Percentiles rank a stretch among this genome's conserved stretches.
Evolutionary conservation across 2,329 filamentous ascomycete species (phyloP).

Genomic region (Diaporthe citriasiana): DNA sequence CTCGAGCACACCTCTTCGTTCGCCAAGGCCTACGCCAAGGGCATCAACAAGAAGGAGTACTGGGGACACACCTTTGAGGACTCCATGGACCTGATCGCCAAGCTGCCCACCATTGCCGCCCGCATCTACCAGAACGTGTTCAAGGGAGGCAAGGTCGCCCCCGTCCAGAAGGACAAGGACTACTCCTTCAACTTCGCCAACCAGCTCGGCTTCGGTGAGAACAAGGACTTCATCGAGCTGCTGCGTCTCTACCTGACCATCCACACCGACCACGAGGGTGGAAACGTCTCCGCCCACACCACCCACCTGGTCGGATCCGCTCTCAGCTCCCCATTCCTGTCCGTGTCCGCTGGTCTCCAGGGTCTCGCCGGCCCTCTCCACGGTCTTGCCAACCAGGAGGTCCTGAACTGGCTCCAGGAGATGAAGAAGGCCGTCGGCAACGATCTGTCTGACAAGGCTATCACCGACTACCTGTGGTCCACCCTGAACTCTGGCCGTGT

Average conservation of each 20-base stretch:
- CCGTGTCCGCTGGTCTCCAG: slow-evolving; percentile 95
- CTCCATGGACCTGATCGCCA: slow-evolving; percentile 99
- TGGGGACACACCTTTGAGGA: slow-evolving; percentile 99
- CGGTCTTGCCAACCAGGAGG: slow-evolving; percentile 99
- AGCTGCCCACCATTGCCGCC: slow-evolving; percentile 97
- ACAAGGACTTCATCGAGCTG: slow-evolving; percentile 97
- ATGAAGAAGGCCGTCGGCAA: slow-evolving; percentile 97
- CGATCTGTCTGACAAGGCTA: slow-evolving; percentile 95
- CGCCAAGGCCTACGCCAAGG: slow-evolving; percentile 98
- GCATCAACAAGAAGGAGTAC: slow-evolving; percentile 99
- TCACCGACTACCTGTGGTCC: slow-evolving; percentile 98
- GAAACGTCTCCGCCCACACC: slow-evolving; percentile 98
- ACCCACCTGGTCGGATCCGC: slow-evolving; percentile 97
- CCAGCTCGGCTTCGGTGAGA: slow-evolving; percentile 96
- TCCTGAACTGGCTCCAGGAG: slow-evolving; percentile 98
- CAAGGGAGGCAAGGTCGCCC: slow-evolving; percentile 98
- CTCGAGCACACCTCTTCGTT: slow-evolving; percentile 99
- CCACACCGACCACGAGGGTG: slow-evolving; percentile 99
- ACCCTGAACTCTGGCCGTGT: slow-evolving; percentile 97
- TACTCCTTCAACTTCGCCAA: slow-evolving; percentile 99
- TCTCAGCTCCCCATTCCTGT: slow-evolving; percentile 97
- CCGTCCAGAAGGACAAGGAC: slow-evolving; percentile 98
- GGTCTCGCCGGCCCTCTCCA: slow-evolving; percentile 98
- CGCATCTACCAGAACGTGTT: slow-evolving; percentile 99
- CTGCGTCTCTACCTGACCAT: slow-evolving; percentile 99